A percentile compares a stretch with the other conserved stretches of the same genome.
Evolutionary conservation across 176 grass and related monocot species (phyloP).

Genomic region (Bromus sterilis): DNA sequence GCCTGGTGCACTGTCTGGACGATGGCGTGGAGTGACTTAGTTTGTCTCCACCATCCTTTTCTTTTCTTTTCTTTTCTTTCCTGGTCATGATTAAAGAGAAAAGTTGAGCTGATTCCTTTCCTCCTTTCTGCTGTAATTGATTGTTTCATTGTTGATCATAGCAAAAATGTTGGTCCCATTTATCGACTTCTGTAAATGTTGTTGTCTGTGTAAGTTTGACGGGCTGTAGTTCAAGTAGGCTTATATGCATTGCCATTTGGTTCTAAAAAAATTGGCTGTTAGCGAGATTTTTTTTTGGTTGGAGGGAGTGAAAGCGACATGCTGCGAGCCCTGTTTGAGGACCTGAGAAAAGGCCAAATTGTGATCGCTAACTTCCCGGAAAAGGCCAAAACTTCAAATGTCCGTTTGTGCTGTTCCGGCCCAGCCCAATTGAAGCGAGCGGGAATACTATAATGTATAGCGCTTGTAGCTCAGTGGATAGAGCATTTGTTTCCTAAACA

Average conservation of each 20-base stretch:
- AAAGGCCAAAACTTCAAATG: constrained; percentile 14
- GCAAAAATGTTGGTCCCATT: constrained; percentile 31
- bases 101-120: constrained; percentile 50
- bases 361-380: neutral
- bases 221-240: neutral
- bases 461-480: constrained; percentile 99
- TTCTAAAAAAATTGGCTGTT: too few species aligned
- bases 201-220: neutral
- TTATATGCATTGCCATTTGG: neutral
- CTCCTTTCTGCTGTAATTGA: constrained; percentile 41
- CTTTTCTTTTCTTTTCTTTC: neutral
- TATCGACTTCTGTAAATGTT: neutral
- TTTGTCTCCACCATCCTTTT: constrained; percentile 10
- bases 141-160: constrained; percentile 68
- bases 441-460: neutral
- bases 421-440: neutral
- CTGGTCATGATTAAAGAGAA: constrained; percentile 33
- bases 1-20: constrained; percentile 5
- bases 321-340: neutral
- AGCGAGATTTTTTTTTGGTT: too few species aligned
- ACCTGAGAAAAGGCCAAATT: neutral
- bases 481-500: constrained; percentile 99
- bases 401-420: neutral
- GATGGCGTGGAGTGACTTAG: constrained; percentile 2
- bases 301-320: neutral